Conservation (phyloP, 805 yeast species). For the Maudiozyma barnettii region DNA sequence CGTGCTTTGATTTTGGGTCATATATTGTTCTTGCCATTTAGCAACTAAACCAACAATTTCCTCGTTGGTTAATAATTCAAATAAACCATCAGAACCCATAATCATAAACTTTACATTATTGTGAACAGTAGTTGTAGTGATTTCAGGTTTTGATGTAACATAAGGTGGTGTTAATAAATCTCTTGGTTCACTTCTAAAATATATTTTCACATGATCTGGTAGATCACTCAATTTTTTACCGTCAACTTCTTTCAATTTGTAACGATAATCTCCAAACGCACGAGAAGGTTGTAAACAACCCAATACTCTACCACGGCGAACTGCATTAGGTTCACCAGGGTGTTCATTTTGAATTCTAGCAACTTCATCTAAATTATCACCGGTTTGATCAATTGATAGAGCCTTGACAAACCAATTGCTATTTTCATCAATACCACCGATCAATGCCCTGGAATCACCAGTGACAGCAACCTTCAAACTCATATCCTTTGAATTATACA, state of each 20-base stretch:
- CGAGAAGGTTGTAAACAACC: conserved; percentile 93
- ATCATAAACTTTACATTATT: conserved; percentile 76
- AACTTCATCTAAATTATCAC: conserved; percentile 81
- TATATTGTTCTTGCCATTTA: conserved; percentile 76
- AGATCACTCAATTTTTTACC: conserved; percentile 40
- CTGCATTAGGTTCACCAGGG: conserved; percentile 79
- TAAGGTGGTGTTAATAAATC: conserved; percentile 85
- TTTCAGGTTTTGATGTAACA: conserved; percentile 92
- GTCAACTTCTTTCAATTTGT: conserved; percentile 59
- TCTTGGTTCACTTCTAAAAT: conserved; percentile 69
- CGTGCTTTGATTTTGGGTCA: conserved; percentile 5
- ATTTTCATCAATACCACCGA: conserved; percentile 57
- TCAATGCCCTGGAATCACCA: conserved; percentile 89
- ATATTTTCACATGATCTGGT: conserved; percentile 71
- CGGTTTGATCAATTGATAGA: conserved; percentile 86
- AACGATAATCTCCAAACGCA: conserved; percentile 95
- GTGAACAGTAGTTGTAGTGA: conserved; percentile 68
- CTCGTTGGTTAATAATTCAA: conserved; percentile 83
- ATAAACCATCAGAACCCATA: conserved; percentile 89
- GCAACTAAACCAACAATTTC: conserved; percentile 89
- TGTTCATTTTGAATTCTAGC: conserved; percentile 76
- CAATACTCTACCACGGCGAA: conserved; percentile 79
- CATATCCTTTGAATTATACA: conserved; percentile 69
- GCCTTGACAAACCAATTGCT: conserved; percentile 86
- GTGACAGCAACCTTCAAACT: conserved; percentile 83